phyloP scores from a whole-genome alignment of 192 early-diverging fungal genomes.

The Backusella circina region DNA sequence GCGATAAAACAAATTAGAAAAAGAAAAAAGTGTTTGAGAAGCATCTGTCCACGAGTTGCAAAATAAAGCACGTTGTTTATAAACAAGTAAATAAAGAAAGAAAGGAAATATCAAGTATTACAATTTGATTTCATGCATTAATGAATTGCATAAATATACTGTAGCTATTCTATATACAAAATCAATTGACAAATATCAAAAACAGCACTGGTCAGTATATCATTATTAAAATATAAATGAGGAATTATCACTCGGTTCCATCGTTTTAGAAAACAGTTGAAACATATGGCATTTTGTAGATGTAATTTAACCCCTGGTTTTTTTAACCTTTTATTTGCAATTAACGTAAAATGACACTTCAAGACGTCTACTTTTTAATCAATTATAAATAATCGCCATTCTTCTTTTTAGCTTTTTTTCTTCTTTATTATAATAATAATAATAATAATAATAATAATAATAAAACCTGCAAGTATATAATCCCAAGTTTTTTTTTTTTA shows the following conservation, averaged over 20 bases:
- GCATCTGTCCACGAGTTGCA: neutral
- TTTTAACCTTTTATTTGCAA: neutral
- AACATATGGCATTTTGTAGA: neutral
- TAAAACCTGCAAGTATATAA: neutral
- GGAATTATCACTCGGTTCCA: neutral
- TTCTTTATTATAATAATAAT: no score
- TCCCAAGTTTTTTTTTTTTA: neutral
- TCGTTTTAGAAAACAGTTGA: neutral
- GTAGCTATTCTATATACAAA: neutral
- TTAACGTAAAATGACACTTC: neutral
- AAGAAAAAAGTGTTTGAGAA: neutral
- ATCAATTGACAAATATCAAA: neutral
- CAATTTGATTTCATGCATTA: neutral
- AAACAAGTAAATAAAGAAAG: neutral
- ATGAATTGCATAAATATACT: neutral
- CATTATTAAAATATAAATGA: neutral
- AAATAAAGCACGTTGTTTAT: neutral
- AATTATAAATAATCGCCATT: neutral
- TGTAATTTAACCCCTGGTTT: neutral
- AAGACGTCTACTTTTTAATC: neutral
- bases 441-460: no score
- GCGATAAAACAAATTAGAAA: neutral
- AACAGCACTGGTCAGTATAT: neutral
- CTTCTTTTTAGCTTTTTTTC: neutral
- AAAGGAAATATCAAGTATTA: neutral